Conservation (phyloP, 352 stramenopile genomes). For the Phytophthora europaea region DNA sequence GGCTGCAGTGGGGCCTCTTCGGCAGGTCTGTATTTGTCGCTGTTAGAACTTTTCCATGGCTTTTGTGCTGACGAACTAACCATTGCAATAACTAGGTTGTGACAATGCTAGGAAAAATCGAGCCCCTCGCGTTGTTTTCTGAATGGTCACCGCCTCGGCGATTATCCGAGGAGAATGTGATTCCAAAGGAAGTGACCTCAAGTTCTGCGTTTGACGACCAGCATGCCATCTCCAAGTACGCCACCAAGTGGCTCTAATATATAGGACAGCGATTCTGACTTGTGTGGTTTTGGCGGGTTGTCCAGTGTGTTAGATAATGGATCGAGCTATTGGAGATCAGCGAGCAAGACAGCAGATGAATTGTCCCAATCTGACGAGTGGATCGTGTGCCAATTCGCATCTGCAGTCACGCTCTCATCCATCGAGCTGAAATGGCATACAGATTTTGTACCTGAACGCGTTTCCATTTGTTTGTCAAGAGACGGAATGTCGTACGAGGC, state of each 20-base stretch:
- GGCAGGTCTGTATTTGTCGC: conserved; percentile 52
- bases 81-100: conserved; percentile 56
- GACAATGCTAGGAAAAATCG: conserved; percentile 63
- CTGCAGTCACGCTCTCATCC: conserved; percentile 51
- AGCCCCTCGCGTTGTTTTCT: conserved; percentile 74
- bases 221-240: conserved; percentile 61
- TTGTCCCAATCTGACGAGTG: conserved; percentile 45
- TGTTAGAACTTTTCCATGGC: background rate
- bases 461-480: conserved; percentile 57
- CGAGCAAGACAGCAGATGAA: conserved; percentile 27
- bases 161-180: conserved; percentile 51
- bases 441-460: conserved; percentile 49
- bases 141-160: conserved; percentile 82
- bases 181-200: conserved; percentile 57
- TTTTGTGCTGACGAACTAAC: conserved; percentile 2
- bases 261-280: background rate
- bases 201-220: conserved; percentile 74
- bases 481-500: conserved; percentile 60
- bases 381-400: conserved; percentile 64
- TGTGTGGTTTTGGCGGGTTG: background rate
- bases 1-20: conserved; percentile 60
- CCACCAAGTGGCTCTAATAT: background rate
- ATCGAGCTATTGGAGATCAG: conserved; percentile 58
- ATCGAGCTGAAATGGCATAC: conserved; percentile 61
- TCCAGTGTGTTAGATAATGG: conserved; percentile 53